phyloP scores from a whole-genome alignment of 1,284 basidiomycete species.

The Cutaneotrichosporon sp. region DNA sequence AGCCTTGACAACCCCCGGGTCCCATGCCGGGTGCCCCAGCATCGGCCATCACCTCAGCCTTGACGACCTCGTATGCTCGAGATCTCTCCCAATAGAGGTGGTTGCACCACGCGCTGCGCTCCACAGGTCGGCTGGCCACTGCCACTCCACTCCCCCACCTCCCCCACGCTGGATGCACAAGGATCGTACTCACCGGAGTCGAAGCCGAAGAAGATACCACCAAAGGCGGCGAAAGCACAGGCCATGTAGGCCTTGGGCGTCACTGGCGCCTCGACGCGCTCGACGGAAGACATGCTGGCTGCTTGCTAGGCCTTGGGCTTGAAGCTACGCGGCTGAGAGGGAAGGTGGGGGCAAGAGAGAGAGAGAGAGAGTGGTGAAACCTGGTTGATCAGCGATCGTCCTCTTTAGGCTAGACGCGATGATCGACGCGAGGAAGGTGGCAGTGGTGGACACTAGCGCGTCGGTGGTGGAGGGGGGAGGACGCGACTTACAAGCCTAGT shows the following conservation, averaged over 20 bases:
- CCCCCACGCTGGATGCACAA: no score
- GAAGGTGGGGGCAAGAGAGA: no score
- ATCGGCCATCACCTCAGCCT: no score
- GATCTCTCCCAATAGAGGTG: no score
- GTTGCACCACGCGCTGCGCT: no score
- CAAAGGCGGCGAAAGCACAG: conserved; percentile 75
- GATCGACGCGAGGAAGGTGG: background rate
- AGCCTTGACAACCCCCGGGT: background rate
- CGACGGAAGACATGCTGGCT: conserved; percentile 21
- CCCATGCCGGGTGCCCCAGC: no score
- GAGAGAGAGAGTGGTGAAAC: background rate
- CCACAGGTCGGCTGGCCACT: no score
- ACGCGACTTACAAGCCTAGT: background rate
- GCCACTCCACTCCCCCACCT: no score
- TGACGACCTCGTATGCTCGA: no score
- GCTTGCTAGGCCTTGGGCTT: background rate
- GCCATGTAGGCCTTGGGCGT: conserved; percentile 54
- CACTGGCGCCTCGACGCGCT: conserved; percentile 52
- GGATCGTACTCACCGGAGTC: conserved; percentile 16
- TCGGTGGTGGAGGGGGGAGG: no score
- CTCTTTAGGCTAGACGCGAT: background rate
- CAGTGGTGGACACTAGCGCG: background rate
- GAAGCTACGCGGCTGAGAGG: no score
- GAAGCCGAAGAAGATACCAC: conserved; percentile 66
- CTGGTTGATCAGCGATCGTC: background rate